These are phyloP conservation scores for Globisporangium acanthophoron DNA, from an alignment of 352 stramenopile genomes.

Conservation along the genomic window DNA sequence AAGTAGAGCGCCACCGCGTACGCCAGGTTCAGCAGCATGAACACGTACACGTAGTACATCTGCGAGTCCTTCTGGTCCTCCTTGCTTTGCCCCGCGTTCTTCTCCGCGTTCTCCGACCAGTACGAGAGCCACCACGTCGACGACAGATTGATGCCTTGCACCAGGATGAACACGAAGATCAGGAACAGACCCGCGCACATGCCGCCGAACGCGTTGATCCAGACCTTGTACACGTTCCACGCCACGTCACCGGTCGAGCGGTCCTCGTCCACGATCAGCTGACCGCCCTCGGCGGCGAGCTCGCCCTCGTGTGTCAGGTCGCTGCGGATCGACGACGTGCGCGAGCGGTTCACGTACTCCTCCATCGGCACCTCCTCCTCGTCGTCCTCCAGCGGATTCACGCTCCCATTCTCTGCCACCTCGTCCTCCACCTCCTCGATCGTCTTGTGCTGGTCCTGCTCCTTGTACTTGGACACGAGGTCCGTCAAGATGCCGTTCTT, in stretches of 20 bases:
- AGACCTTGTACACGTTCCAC: constrained; percentile 62
- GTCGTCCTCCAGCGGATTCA: constrained; percentile 14
- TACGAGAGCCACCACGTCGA: constrained; percentile 89
- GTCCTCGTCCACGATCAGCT: constrained; percentile 69
- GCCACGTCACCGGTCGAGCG: constrained; percentile 52
- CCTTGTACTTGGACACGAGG: constrained; percentile 53
- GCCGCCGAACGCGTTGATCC: constrained; percentile 62
- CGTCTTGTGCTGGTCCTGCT: constrained; percentile 40
- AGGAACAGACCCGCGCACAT: constrained; percentile 36
- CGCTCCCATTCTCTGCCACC: constrained; percentile 2
- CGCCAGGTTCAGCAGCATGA: constrained; percentile 59
- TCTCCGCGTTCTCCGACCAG: constrained; percentile 67
- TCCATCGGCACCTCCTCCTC: constrained; percentile 23
- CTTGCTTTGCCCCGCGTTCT: not conserved
- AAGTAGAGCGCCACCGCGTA: constrained; percentile 63
- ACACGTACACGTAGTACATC: constrained; percentile 85
- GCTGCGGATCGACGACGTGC: constrained; percentile 45
- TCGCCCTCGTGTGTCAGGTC: constrained; percentile 41
- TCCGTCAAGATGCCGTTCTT: constrained; percentile 60
- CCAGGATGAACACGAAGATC: constrained; percentile 37
- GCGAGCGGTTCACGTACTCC: constrained; percentile 40
- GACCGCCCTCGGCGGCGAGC: constrained; percentile 24
- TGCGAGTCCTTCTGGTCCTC: constrained; percentile 24
- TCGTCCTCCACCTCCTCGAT: constrained; percentile 34
- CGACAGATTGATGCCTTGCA: constrained; percentile 47